phyloP scores from a whole-genome alignment of 768 basidiomycete species.

The Udeniomyces megalosporus region DNA sequence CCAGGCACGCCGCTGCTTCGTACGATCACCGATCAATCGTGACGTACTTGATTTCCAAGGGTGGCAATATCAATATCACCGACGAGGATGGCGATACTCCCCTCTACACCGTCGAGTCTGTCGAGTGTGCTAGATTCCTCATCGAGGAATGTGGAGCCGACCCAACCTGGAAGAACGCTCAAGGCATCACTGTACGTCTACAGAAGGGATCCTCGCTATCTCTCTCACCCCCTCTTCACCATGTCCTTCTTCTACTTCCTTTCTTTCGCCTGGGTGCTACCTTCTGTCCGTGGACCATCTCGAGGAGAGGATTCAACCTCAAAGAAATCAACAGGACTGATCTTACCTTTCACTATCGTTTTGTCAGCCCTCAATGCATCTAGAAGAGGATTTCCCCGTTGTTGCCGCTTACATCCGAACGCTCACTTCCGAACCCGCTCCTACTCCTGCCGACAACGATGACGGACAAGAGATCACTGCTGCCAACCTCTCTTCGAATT shows the following conservation, averaged over 20 bases:
- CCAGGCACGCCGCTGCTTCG: slow-evolving; percentile 83
- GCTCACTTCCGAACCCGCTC: slow-evolving; percentile 8
- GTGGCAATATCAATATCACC: slow-evolving; percentile 71
- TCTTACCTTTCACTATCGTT: slow-evolving; percentile 16
- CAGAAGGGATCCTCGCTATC: background rate
- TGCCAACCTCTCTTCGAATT: background rate
- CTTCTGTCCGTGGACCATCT: background rate
- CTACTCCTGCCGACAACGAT: background rate
- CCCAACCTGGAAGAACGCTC: slow-evolving; percentile 45
- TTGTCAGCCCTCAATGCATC: slow-evolving; percentile 49
- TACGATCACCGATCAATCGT: slow-evolving; percentile 66
- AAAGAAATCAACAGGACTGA: slow-evolving; percentile 24
- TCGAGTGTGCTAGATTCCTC: slow-evolving; percentile 61
- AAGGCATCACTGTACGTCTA: slow-evolving; percentile 55
- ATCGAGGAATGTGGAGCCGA: slow-evolving; percentile 54
- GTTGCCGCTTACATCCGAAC: slow-evolving; percentile 49
- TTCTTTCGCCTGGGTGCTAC: too few relatives aligned
- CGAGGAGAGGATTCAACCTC: background rate
- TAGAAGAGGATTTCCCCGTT: slow-evolving; percentile 53
- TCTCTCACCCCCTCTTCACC: background rate
- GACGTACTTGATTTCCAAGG: slow-evolving; percentile 61
- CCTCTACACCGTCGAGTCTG: slow-evolving; percentile 69
- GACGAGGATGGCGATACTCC: slow-evolving; percentile 86
- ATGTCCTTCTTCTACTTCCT: too few relatives aligned
- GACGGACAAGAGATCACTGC: background rate